A percentile compares a stretch with the other conserved stretches of the same genome.
These are phyloP conservation scores for Termitomyces titanicus DNA, from an alignment of 768 basidiomycete species.

Conservation along the genomic window DNA sequence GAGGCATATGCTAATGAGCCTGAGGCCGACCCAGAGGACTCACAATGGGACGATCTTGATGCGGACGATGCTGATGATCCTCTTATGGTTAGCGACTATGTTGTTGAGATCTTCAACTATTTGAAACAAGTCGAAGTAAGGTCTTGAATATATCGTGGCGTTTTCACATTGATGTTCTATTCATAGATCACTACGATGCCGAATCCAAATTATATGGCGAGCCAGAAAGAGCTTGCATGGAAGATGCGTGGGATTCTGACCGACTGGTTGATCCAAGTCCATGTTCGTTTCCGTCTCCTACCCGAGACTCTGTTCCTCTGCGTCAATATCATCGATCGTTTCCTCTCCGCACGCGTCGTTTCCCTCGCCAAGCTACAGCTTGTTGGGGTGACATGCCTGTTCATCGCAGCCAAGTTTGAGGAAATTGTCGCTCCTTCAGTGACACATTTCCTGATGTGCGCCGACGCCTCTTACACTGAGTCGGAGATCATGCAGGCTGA, in stretches of 20 bases:
- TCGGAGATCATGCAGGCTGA: slow-evolving; percentile 67
- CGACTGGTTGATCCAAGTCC: slow-evolving; percentile 97
- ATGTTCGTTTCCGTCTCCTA: slow-evolving; percentile 85
- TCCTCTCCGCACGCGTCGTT: slow-evolving; percentile 72
- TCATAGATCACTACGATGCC: slow-evolving; percentile 75
- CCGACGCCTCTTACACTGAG: slow-evolving; percentile 85
- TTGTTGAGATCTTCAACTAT: slow-evolving; percentile 90
- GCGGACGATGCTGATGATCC: slow-evolving; percentile 92
- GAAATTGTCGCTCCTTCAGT: slow-evolving; percentile 92
- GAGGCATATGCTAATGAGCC: slow-evolving; percentile 49
- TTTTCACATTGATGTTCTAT: slow-evolving; percentile 8
- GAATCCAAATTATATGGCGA: slow-evolving; percentile 92
- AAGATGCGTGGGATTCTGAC: slow-evolving; percentile 93
- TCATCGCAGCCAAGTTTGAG: slow-evolving; percentile 94
- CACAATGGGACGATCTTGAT: slow-evolving; percentile 88
- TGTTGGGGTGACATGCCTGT: slow-evolving; percentile 91
- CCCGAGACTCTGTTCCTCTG: slow-evolving; percentile 95
- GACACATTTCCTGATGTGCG: slow-evolving; percentile 83
- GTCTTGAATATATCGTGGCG: background rate
- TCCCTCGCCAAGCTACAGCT: slow-evolving; percentile 93
- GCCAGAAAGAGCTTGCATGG: slow-evolving; percentile 93
- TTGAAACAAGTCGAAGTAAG: slow-evolving; percentile 84
- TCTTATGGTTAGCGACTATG: slow-evolving; percentile 96
- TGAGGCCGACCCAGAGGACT: slow-evolving; percentile 66
- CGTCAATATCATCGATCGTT: slow-evolving; percentile 89